Conservation (phyloP, 1,284 basidiomycete species). For the Stereum hirsutum region DNA sequence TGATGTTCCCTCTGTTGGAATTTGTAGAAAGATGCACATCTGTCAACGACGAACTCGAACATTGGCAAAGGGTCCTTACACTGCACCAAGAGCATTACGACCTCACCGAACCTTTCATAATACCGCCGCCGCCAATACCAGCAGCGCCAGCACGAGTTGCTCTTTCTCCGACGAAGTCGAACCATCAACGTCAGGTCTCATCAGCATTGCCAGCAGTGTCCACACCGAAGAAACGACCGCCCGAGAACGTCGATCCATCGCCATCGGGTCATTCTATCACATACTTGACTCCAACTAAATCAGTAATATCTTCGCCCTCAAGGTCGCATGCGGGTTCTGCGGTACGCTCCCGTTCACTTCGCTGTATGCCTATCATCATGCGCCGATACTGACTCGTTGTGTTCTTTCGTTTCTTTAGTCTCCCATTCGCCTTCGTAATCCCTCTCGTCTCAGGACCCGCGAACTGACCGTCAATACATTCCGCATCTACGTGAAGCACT, state of each 20-base stretch:
- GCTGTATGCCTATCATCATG: not conserved
- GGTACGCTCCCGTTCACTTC: constrained; percentile 10
- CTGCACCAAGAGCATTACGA: constrained; percentile 48
- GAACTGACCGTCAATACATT: constrained; percentile 63
- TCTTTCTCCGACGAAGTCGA: too few relatives aligned
- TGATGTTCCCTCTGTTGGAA: not conserved
- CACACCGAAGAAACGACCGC: too few relatives aligned
- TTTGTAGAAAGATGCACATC: constrained; percentile 35
- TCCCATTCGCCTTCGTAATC: constrained; percentile 51
- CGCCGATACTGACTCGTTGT: not conserved
- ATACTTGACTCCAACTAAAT: constrained; percentile 4
- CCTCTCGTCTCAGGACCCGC: constrained; percentile 48
- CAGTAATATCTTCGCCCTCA: constrained; percentile 7
- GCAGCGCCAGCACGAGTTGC: too few relatives aligned
- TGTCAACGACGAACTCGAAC: constrained; percentile 48
- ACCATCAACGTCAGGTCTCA: too few relatives aligned
- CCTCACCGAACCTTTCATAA: constrained; percentile 33
- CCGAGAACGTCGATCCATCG: too few relatives aligned
- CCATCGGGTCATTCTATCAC: constrained; percentile 1
- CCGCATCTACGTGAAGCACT: constrained; percentile 67
- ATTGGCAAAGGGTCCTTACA: constrained; percentile 42
- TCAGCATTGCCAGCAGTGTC: too few relatives aligned
- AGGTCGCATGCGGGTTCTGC: constrained; percentile 8
- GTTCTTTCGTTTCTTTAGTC: constrained; percentile 21
- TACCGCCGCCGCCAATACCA: constrained; percentile 25